These are phyloP conservation scores for Bisporella sp. DNA, from an alignment of 2,329 filamentous ascomycete genomes.

Conservation along the genomic window DNA sequence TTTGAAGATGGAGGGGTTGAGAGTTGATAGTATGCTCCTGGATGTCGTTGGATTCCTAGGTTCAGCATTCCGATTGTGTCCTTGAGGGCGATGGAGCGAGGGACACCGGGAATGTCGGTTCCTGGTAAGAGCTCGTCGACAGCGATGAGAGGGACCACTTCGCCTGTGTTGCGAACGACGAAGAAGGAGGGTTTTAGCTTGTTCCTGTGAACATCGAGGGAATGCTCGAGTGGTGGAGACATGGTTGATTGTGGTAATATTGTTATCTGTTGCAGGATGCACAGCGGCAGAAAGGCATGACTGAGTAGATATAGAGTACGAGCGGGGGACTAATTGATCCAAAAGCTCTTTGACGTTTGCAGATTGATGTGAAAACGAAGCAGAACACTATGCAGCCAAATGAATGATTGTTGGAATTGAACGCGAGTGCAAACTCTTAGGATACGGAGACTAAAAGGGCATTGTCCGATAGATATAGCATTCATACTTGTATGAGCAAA, in stretches of 20 bases:
- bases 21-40: slow-evolving; percentile 14
- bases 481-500: neutral
- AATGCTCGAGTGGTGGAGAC: neutral
- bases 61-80: slow-evolving; percentile 24
- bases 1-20: too few species aligned
- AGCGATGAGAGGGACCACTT: slow-evolving; percentile 48
- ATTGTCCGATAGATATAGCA: neutral
- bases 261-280: neutral
- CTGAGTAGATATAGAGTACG: neutral
- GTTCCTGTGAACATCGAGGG: neutral
- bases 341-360: neutral
- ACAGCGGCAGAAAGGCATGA: neutral
- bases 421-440: neutral
- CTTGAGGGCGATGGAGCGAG: slow-evolving; percentile 25
- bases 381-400: neutral
- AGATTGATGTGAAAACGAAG: neutral
- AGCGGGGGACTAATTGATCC: neutral
- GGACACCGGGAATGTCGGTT: slow-evolving; percentile 29
- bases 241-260: neutral
- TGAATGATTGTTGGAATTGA: neutral
- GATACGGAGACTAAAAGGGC: neutral
- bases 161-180: slow-evolving; percentile 34
- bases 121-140: slow-evolving; percentile 42
- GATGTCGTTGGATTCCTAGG: slow-evolving; percentile 16
- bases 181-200: slow-evolving; percentile 31